Conservation (phyloP, 2,329 filamentous ascomycete genomes). For the Kalaharituber pfeilii region DNA sequence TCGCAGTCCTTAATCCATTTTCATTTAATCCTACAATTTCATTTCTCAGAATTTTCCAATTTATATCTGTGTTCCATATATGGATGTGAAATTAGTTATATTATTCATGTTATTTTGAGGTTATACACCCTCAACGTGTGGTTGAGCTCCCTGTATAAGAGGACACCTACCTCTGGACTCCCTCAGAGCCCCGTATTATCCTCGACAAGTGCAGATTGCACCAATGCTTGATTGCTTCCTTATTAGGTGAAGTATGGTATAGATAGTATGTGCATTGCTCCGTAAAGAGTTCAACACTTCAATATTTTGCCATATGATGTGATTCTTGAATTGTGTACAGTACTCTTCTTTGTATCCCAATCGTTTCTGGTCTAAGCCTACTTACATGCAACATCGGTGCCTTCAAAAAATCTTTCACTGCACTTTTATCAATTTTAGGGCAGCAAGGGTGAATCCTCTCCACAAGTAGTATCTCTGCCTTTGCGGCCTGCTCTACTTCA, state of each 20-base stretch:
- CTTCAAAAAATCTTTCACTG: constrained; percentile 52
- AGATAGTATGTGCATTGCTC: constrained; percentile 52
- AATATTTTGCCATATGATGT: neutral
- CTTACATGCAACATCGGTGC: constrained; percentile 52
- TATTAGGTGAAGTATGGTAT: constrained; percentile 31
- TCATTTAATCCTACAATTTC: constrained; percentile 55
- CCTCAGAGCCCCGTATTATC: constrained; percentile 26
- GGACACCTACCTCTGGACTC: constrained; percentile 52
- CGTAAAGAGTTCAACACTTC: constrained; percentile 26
- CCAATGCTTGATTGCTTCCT: constrained; percentile 19
- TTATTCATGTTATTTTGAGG: constrained; percentile 70
- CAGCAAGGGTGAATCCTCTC: constrained; percentile 64
- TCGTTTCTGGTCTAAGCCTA: constrained; percentile 38
- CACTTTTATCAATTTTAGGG: constrained; percentile 47
- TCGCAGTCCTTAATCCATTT: constrained; percentile 50
- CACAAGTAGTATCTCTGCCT: constrained; percentile 60
- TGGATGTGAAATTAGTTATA: constrained; percentile 58
- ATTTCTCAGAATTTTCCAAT: constrained; percentile 56
- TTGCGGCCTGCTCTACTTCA: constrained; percentile 60
- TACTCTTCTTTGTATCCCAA: neutral
- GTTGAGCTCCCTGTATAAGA: constrained; percentile 51
- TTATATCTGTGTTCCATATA: constrained; percentile 44
- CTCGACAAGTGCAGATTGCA: constrained; percentile 6
- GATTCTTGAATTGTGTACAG: no score
- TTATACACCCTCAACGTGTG: constrained; percentile 55